phyloP scores from a whole-genome alignment of 192 early-diverging fungal genomes.

The Rhizophagus clarus region DNA sequence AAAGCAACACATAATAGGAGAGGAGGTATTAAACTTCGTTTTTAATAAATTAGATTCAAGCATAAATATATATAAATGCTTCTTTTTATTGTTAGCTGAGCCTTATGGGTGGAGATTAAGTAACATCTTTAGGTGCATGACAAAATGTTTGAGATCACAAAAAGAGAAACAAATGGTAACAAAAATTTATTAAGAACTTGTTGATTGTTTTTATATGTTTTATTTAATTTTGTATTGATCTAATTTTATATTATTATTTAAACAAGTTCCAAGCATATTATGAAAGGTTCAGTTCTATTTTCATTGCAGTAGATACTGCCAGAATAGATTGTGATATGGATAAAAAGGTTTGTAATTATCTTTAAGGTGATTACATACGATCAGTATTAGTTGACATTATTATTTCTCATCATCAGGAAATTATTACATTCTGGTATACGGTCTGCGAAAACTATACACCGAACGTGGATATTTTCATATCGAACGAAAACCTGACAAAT shows the following conservation, averaged over 20 bases:
- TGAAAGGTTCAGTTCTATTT: constrained; percentile 7
- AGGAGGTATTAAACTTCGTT: constrained; percentile 7
- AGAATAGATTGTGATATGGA: constrained; percentile 28
- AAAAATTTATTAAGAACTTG: neutral
- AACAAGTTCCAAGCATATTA: constrained; percentile 8
- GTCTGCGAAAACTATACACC: constrained; percentile 16
- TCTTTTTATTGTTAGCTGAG: constrained; percentile 1
- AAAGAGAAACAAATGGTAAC: constrained; percentile 22
- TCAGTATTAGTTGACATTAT: neutral
- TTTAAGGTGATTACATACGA: too few relatives aligned
- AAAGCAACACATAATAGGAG: constrained; percentile 5
- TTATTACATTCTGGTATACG: constrained; percentile 21
- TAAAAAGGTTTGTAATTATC: constrained; percentile 15
- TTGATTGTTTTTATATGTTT: neutral
- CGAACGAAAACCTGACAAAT: neutral
- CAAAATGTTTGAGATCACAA: constrained; percentile 15
- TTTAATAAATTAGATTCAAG: neutral
- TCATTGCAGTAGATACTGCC: constrained; percentile 6
- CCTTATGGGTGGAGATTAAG: constrained; percentile 28
- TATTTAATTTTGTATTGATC: neutral
- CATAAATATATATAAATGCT: neutral
- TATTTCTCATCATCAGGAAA: constrained; percentile 6
- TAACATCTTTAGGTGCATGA: constrained; percentile 23
- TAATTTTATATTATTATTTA: neutral
- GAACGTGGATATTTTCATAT: neutral